phyloP scores from a whole-genome alignment of 495 filamentous ascomycete species.

The Hypoxylon rickii region DNA sequence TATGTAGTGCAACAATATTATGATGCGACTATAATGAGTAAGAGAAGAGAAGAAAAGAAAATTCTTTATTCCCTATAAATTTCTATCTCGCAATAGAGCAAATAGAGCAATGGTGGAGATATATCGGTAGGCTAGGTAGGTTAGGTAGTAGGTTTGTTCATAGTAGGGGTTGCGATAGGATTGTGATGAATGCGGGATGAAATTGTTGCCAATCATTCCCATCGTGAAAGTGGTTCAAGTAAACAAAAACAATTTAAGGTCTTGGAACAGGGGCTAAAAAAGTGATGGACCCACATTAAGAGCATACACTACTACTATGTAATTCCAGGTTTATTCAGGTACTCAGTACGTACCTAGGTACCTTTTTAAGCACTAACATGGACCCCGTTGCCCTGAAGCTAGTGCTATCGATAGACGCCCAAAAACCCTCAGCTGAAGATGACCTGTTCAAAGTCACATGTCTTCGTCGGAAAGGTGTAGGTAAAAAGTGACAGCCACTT shows the following conservation, averaged over 20 bases:
- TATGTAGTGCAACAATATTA: slow-evolving; percentile 1
- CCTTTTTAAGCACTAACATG: no score
- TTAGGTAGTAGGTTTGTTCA: slow-evolving; percentile 1
- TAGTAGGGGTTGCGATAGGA: not conserved
- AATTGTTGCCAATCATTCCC: slow-evolving; percentile 19
- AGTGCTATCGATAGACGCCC: no score
- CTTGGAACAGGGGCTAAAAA: no score
- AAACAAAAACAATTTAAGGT: slow-evolving; percentile 25
- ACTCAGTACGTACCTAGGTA: no score
- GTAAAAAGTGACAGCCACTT: no score
- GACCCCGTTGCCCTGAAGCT: no score
- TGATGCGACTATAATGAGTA: not conserved
- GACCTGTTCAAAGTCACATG: no score
- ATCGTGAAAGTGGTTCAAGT: slow-evolving; percentile 9
- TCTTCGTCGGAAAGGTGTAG: no score
- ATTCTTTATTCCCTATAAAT: not conserved
- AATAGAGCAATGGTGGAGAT: slow-evolving; percentile 14
- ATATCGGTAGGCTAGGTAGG: slow-evolving; percentile 9
- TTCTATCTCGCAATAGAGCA: slow-evolving; percentile 9
- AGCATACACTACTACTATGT: no score
- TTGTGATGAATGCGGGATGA: slow-evolving; percentile 13
- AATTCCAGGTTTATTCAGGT: no score
- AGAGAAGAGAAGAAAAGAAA: slow-evolving; percentile 2
- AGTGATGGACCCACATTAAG: no score
- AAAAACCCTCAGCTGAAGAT: no score